These are phyloP conservation scores for Calonectria honghensis DNA, from an alignment of 2,329 filamentous ascomycete genomes.

Conservation along the genomic window DNA sequence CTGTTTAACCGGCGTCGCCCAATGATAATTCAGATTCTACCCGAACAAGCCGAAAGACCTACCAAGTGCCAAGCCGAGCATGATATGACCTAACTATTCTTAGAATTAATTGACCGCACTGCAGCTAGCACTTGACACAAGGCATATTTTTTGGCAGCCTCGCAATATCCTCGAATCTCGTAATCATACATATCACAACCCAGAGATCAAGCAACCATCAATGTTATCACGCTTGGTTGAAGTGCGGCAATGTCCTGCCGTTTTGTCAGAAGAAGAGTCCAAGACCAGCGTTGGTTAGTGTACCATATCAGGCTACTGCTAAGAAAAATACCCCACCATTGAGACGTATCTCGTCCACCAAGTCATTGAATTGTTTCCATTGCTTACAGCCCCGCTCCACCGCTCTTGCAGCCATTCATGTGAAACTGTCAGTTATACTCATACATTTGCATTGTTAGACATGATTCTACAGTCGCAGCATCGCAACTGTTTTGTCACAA, in stretches of 20 bases:
- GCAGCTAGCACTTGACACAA: neutral
- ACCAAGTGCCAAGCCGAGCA: conserved; percentile 15
- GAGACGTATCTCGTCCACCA: neutral
- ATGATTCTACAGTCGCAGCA: neutral
- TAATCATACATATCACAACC: neutral
- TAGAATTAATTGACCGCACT: conserved; percentile 6
- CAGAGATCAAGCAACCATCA: neutral
- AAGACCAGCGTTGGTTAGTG: neutral
- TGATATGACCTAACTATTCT: conserved; percentile 18
- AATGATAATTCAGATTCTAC: conserved; percentile 27
- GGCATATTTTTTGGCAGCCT: neutral
- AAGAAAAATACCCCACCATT: neutral
- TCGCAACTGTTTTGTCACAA: neutral
- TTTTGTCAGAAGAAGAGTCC: neutral
- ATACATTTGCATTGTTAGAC: neutral
- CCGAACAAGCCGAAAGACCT: conserved; percentile 35
- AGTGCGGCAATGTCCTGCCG: neutral
- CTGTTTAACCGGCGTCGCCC: conserved; percentile 22
- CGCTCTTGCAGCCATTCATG: neutral
- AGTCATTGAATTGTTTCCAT: neutral
- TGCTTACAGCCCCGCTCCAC: neutral
- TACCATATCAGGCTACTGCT: neutral
- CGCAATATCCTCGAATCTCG: neutral
- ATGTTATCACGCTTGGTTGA: neutral
- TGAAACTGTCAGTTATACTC: neutral